Evolutionary conservation across 805 yeast genomes (phyloP).

Genomic region (Candida dendrica): DNA sequence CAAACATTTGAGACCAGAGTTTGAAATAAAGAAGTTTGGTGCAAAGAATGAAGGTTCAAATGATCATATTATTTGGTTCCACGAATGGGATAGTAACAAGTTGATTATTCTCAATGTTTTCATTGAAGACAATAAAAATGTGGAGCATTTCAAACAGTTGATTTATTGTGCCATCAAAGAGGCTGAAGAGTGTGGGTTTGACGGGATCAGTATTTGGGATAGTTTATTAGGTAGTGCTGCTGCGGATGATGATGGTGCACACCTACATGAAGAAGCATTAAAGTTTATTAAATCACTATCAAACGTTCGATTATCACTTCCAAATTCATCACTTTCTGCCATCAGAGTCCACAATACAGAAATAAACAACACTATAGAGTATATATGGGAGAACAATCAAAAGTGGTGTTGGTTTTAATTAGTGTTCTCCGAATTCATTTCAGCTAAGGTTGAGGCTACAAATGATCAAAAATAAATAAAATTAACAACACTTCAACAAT

Average conservation of each 20-base stretch:
- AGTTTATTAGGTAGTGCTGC: slow-evolving; percentile 16
- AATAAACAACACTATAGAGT: slow-evolving; percentile 15
- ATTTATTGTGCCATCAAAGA: slow-evolving; percentile 28
- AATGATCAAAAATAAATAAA: too few species aligned
- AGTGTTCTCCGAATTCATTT: too few species aligned
- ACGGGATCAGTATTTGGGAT: slow-evolving; percentile 32
- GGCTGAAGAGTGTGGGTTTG: slow-evolving; percentile 20
- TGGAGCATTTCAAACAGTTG: slow-evolving; percentile 20
- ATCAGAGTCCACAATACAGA: slow-evolving; percentile 25
- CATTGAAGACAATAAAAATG: slow-evolving; percentile 5
- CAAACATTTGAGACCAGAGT: slow-evolving; percentile 11
- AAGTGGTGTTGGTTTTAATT: slow-evolving; percentile 42
- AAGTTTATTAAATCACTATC: slow-evolving; percentile 4
- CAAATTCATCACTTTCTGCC: slow-evolving; percentile 32
- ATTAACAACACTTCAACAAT: too few species aligned
- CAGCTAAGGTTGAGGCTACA: too few species aligned
- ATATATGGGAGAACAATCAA: slow-evolving; percentile 36
- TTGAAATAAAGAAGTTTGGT: slow-evolving; percentile 22
- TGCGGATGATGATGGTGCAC: background rate
- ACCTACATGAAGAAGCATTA: slow-evolving; percentile 3
- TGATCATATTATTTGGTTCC: slow-evolving; percentile 38
- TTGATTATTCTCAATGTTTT: slow-evolving; percentile 23
- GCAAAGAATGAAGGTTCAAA: slow-evolving; percentile 12
- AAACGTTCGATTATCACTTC: slow-evolving; percentile 1
- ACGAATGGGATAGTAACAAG: slow-evolving; percentile 29